A percentile compares a stretch with the other conserved stretches of the same genome.
Conservation (phyloP, 2,329 filamentous ascomycete genomes). For the Neoarthrinium moseri region DNA sequence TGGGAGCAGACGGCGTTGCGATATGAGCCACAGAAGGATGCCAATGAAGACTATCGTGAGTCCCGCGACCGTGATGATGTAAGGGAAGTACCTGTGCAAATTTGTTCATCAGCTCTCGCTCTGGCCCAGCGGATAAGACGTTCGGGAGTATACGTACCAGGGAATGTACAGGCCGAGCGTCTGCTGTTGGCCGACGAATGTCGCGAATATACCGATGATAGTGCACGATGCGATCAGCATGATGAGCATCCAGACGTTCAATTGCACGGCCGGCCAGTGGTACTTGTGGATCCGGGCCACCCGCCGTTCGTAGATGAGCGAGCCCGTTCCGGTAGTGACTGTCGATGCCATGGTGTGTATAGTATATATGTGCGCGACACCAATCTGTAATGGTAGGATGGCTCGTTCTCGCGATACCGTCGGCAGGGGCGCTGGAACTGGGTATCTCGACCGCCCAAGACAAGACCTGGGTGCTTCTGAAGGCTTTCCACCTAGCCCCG, state of each 20-base stretch:
- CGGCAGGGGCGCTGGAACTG: too few species aligned
- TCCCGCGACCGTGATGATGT: slow-evolving; percentile 57
- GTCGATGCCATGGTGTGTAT: slow-evolving; percentile 34
- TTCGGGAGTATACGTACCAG: slow-evolving; percentile 45
- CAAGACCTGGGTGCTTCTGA: too few species aligned
- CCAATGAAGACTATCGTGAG: slow-evolving; percentile 67
- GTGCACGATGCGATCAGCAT: slow-evolving; percentile 60
- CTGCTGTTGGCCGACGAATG: slow-evolving; percentile 58
- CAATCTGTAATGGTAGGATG: too few species aligned
- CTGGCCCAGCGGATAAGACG: not conserved
- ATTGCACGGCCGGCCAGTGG: slow-evolving; percentile 66
- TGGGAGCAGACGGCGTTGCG: slow-evolving; percentile 58
- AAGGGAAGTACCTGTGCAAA: slow-evolving; percentile 61
- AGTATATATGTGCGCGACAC: too few species aligned
- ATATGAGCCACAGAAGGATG: slow-evolving; percentile 62
- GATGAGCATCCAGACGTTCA: slow-evolving; percentile 67
- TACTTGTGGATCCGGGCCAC: slow-evolving; percentile 54
- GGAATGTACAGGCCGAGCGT: slow-evolving; percentile 54
- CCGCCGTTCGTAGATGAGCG: slow-evolving; percentile 42
- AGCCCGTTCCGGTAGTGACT: slow-evolving; percentile 35
- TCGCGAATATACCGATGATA: slow-evolving; percentile 61
- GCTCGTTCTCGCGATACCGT: too few species aligned
- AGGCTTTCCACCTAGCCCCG: too few species aligned
- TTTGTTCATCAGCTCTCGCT: not conserved
- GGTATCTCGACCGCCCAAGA: too few species aligned